A percentile compares a stretch with the other conserved stretches of the same genome.
Conservation (phyloP, 768 basidiomycete genomes). For the Daedaleopsis sinensis region DNA sequence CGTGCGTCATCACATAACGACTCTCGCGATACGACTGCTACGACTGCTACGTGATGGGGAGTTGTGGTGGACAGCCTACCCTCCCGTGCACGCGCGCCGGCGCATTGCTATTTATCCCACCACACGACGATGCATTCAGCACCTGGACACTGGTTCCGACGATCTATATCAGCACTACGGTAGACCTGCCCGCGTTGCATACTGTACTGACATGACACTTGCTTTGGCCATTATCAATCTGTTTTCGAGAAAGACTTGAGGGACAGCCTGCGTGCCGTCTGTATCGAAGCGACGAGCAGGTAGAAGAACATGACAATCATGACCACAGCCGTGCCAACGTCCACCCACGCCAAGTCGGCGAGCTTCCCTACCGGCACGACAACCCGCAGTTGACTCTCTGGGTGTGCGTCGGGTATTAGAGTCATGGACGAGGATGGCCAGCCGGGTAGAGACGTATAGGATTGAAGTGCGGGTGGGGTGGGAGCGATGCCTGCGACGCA, state of each 20-base stretch:
- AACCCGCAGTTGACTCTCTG: constrained; percentile 18
- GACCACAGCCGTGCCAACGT: constrained; percentile 38
- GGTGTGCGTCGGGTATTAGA: constrained; percentile 9
- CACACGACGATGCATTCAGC: constrained; percentile 12
- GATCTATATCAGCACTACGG: constrained; percentile 27
- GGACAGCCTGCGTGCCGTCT: constrained; percentile 26
- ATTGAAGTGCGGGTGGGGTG: constrained; percentile 5
- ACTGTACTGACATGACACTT: constrained; percentile 31
- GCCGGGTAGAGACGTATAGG: constrained; percentile 5
- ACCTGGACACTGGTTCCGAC: constrained; percentile 24
- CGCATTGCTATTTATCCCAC: not conserved
- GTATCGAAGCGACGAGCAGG: constrained; percentile 32
- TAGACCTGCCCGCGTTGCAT: constrained; percentile 26
- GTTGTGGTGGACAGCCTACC: no score
- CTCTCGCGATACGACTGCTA: not conserved
- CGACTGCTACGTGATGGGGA: not conserved
- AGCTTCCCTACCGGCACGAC: constrained; percentile 39
- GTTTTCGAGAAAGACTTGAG: constrained; percentile 13
- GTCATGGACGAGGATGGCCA: constrained; percentile 3
- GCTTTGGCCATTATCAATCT: constrained; percentile 16
- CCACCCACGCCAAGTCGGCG: constrained; percentile 35
- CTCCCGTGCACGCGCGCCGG: not conserved
- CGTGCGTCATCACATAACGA: constrained; percentile 65
- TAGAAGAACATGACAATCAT: constrained; percentile 39
- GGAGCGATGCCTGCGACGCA: not conserved